phyloP scores from a whole-genome alignment of 2,329 filamentous ascomycete genomes.

The Grosmannia huntii region DNA sequence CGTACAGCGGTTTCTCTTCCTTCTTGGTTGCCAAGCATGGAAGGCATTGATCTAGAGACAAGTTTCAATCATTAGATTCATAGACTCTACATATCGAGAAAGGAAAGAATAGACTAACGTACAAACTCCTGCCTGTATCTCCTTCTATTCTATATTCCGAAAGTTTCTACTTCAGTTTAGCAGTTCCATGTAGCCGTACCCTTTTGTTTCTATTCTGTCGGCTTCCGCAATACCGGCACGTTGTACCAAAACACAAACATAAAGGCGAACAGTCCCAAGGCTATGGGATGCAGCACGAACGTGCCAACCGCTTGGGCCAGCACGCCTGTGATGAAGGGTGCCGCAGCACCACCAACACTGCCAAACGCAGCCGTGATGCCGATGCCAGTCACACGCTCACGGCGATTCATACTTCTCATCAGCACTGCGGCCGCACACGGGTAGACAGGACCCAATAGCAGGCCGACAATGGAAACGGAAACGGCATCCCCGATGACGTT shows the following conservation, averaged over 20 bases:
- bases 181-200: too few relatives aligned
- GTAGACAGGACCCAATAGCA: conserved; percentile 68
- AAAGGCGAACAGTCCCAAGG: conserved; percentile 47
- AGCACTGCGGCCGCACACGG: conserved; percentile 58
- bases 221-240: conserved; percentile 45
- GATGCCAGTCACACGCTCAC: conserved; percentile 49
- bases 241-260: conserved; percentile 56
- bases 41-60: neutral
- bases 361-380: conserved; percentile 59
- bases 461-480: conserved; percentile 54
- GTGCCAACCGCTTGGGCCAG: conserved; percentile 49
- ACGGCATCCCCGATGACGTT: conserved; percentile 61
- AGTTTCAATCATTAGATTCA: neutral
- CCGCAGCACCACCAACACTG: conserved; percentile 53
- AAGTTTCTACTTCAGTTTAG: too few relatives aligned
- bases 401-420: conserved; percentile 42
- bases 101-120: too few relatives aligned
- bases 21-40: neutral
- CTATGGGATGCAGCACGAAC: conserved; percentile 54
- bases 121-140: too few relatives aligned
- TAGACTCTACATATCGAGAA: neutral
- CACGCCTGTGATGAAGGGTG: conserved; percentile 53
- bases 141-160: too few relatives aligned
- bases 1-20: neutral
- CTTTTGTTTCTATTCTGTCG: conserved; percentile 32